phyloP scores from a whole-genome alignment of 768 basidiomycete genomes.

The Lactarius tabidus region DNA sequence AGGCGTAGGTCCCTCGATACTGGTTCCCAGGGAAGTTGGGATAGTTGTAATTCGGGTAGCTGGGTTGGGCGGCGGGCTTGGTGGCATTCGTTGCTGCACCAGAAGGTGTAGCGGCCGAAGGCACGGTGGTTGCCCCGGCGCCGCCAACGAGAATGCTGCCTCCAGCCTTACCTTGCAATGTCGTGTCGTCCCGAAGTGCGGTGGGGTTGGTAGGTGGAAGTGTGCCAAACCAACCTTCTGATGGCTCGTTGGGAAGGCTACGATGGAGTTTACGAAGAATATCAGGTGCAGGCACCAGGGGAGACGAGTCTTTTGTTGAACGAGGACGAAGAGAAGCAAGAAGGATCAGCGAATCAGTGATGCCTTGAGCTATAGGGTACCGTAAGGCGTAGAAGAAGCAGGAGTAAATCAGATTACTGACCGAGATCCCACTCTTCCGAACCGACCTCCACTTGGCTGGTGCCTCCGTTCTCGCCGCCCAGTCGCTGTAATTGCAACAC shows the following conservation, averaged over 20 bases:
- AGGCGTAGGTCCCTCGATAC: slow-evolving; percentile 39
- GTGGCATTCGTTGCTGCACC: slow-evolving; percentile 34
- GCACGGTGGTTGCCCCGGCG: slow-evolving; percentile 22
- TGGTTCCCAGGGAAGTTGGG: slow-evolving; percentile 30
- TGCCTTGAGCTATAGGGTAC: slow-evolving; percentile 56
- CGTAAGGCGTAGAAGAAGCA: not conserved
- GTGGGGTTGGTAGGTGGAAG: slow-evolving; percentile 52
- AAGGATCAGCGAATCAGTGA: slow-evolving; percentile 62
- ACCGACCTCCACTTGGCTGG: slow-evolving; percentile 50
- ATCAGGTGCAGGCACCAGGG: slow-evolving; percentile 59
- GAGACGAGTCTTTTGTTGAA: slow-evolving; percentile 38
- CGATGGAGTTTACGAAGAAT: slow-evolving; percentile 68
- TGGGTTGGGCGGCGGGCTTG: slow-evolving; percentile 30
- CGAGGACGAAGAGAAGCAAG: slow-evolving; percentile 72
- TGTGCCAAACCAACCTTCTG: slow-evolving; percentile 71
- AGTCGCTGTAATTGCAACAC: slow-evolving; percentile 61
- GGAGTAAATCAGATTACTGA: slow-evolving; percentile 35
- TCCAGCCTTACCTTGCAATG: slow-evolving; percentile 54
- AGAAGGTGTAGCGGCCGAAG: slow-evolving; percentile 19
- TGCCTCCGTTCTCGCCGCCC: slow-evolving; percentile 41
- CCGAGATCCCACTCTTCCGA: slow-evolving; percentile 85
- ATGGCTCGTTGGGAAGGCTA: slow-evolving; percentile 57
- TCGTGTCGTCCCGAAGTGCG: slow-evolving; percentile 72
- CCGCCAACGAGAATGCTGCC: slow-evolving; percentile 18
- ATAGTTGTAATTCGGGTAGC: slow-evolving; percentile 30